These are phyloP conservation scores for Alternaria hordeiaustralica DNA, from an alignment of 2,329 filamentous ascomycete genomes.

Conservation along the genomic window DNA sequence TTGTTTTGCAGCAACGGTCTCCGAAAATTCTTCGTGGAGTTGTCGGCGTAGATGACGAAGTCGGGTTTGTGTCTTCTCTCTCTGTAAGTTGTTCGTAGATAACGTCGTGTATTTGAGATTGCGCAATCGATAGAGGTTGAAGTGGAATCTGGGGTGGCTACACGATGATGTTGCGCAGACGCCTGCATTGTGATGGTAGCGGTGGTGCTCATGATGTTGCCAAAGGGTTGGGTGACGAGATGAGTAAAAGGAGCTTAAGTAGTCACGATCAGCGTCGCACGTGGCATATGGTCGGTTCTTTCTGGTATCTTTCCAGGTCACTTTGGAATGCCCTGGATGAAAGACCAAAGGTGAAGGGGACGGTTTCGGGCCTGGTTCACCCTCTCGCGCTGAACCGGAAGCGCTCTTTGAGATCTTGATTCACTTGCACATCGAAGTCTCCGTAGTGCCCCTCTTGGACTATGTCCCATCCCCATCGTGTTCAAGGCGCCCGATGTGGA, in stretches of 20 bases:
- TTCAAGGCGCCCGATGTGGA: not conserved
- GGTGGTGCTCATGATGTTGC: not conserved
- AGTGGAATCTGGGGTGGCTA: not conserved
- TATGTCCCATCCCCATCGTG: not conserved
- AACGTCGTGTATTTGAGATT: not conserved
- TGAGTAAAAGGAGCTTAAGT: not conserved
- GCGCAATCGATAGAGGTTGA: not conserved
- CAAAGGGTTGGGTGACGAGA: not conserved
- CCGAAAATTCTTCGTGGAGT: not conserved
- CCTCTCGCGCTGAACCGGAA: not conserved
- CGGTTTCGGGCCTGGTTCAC: not conserved
- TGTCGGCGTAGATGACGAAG: not conserved
- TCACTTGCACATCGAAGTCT: not conserved
- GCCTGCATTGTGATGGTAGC: not conserved
- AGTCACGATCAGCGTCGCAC: not conserved
- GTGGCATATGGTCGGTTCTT: not conserved
- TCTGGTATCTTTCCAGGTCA: not conserved
- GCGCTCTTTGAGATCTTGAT: not conserved
- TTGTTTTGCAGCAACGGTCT: not conserved
- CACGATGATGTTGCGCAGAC: not conserved
- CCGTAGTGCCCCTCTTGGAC: not conserved
- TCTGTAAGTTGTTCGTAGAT: not conserved
- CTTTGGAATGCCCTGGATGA: not conserved
- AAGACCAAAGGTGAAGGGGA: not conserved
- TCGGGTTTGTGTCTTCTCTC: not conserved